Percentiles rank a stretch among this genome's conserved stretches.
phyloP scores from a whole-genome alignment of 2,329 filamentous ascomycete genomes.

The Daldinia sp. region DNA sequence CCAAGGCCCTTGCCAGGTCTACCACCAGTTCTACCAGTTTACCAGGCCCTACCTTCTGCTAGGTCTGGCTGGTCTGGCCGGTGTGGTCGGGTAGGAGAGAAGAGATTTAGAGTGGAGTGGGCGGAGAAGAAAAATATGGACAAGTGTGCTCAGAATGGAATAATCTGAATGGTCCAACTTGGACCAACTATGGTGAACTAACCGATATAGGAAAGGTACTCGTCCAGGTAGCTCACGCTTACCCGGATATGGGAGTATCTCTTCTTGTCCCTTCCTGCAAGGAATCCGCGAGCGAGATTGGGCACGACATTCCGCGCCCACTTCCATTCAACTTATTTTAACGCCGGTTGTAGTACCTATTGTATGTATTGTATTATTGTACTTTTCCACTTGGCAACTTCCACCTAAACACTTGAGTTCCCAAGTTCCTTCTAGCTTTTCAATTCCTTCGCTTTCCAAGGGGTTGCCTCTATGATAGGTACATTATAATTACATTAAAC shows the following conservation, averaged over 20 bases:
- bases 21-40: conserved; percentile 1
- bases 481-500: too few species aligned
- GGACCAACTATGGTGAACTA: conserved; percentile 16
- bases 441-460: neutral
- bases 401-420: too few species aligned
- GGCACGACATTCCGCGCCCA: conserved; percentile 33
- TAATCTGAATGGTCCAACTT: conserved; percentile 28
- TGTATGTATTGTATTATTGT: conserved; percentile 9
- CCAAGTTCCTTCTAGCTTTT: neutral
- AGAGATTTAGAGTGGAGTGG: conserved; percentile 37
- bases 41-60: too few species aligned
- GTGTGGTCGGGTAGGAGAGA: conserved; percentile 33
- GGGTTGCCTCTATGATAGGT: neutral
- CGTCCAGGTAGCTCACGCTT: conserved; percentile 16
- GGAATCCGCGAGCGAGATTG: conserved; percentile 36
- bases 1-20: conserved; percentile 2
- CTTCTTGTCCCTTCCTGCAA: conserved; percentile 17
- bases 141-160: conserved; percentile 19
- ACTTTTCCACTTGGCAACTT: neutral
- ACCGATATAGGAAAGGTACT: conserved; percentile 24
- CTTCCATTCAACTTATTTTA: conserved; percentile 17
- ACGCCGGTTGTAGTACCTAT: conserved; percentile 31
- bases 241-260: conserved; percentile 29
- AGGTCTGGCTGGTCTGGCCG: conserved; percentile 26
- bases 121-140: conserved; percentile 21